Percentiles rank a stretch among this genome's conserved stretches.
Evolutionary conservation across 495 filamentous ascomycete genomes (phyloP).

Genomic region (Delitschia confertaspora): DNA sequence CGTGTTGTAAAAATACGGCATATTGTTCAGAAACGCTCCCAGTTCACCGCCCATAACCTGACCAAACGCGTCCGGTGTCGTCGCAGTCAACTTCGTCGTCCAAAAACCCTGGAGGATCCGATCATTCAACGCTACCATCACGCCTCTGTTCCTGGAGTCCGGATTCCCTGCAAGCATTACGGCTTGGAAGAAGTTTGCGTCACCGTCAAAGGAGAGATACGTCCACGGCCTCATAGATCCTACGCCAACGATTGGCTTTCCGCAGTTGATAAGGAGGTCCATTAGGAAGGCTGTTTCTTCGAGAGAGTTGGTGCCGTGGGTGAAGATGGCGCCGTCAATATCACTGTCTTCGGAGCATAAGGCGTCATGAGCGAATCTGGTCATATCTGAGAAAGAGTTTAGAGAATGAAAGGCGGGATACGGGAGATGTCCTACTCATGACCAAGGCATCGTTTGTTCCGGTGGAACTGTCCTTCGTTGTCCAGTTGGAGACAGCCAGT

Average conservation of each 20-base stretch:
- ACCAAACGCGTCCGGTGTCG: conserved; percentile 14
- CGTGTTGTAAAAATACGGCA: conserved; percentile 14
- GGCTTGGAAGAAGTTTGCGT: conserved; percentile 16
- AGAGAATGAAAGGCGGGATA: too few species aligned
- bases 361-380: conserved; percentile 12
- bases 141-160: conserved; percentile 6
- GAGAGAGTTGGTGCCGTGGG: conserved; percentile 15
- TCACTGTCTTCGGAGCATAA: conserved; percentile 21
- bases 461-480: conserved; percentile 8
- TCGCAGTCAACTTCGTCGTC: conserved; percentile 12
- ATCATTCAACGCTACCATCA: conserved; percentile 16
- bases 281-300: conserved; percentile 15
- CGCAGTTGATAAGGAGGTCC: conserved; percentile 16
- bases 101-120: conserved; percentile 15
- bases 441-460: conserved; percentile 14
- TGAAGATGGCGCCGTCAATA: conserved; percentile 15
- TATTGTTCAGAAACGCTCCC: conserved; percentile 8
- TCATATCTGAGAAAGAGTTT: too few species aligned
- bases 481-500: conserved; percentile 20
- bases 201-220: conserved; percentile 14
- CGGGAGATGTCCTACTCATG: too few species aligned
- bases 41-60: conserved; percentile 3
- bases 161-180: conserved; percentile 9
- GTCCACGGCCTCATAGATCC: conserved; percentile 14
- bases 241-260: conserved; percentile 15